Conservation (phyloP, 2,329 filamentous ascomycete species). For the Ascochyta viciae-villosae region DNA sequence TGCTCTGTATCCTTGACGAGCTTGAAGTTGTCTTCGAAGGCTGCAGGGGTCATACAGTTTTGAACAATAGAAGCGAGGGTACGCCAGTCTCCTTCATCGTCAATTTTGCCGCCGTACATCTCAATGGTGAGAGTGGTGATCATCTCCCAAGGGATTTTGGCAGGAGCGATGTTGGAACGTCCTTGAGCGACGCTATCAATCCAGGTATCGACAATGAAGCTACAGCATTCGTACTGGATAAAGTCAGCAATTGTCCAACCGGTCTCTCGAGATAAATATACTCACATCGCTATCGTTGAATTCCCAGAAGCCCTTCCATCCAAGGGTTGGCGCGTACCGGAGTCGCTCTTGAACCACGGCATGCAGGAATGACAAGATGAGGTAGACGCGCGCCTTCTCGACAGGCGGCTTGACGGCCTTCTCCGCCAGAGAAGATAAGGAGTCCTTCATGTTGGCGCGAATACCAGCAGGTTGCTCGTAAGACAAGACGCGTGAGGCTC, state of each 20-base stretch:
- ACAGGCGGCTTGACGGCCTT: conserved; percentile 82
- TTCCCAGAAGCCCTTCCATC: conserved; percentile 99
- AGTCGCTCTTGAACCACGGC: conserved; percentile 94
- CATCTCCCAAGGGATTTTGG: conserved; percentile 97
- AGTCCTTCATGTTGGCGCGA: conserved; percentile 98
- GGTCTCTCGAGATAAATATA: conserved; percentile 33
- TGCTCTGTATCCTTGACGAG: conserved; percentile 70
- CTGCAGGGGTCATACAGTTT: conserved; percentile 80
- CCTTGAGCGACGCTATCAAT: conserved; percentile 81
- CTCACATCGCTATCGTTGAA: conserved; percentile 99
- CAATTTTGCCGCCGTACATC: conserved; percentile 97
- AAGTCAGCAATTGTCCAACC: conserved; percentile 39
- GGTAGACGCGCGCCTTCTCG: conserved; percentile 87
- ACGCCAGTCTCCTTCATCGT: conserved; percentile 83
- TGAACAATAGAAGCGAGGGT: conserved; percentile 76
- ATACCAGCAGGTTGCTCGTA: conserved; percentile 98
- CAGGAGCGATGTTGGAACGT: conserved; percentile 89
- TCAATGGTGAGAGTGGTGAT: conserved; percentile 88
- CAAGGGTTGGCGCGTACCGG: conserved; percentile 89
- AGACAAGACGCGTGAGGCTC: conserved; percentile 92
- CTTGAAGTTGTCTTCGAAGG: conserved; percentile 92
- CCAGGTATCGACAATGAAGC: conserved; percentile 96
- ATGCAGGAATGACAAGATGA: conserved; percentile 92
- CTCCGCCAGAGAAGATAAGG: conserved; percentile 80
- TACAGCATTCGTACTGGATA: conserved; percentile 89